Conservation (phyloP, 2,329 filamentous ascomycete genomes). For the Botryotinia narcissicola region DNA sequence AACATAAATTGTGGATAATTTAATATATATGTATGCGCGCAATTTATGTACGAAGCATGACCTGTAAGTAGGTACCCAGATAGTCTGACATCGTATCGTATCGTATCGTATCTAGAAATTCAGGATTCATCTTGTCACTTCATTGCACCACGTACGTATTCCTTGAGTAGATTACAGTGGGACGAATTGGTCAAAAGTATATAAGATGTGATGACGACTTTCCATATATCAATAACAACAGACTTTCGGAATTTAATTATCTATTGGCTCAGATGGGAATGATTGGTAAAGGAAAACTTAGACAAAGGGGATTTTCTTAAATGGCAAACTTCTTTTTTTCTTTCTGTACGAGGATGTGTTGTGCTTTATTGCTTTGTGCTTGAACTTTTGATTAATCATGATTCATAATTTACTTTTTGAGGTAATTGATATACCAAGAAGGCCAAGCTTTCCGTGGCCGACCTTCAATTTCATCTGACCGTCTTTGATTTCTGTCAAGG, state of each 20-base stretch:
- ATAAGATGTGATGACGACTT: neutral
- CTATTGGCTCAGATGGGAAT: neutral
- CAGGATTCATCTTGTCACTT: neutral
- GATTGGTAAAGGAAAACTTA: neutral
- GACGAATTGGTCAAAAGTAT: neutral
- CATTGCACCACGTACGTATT: neutral
- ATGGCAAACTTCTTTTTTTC: neutral
- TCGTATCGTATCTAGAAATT: neutral
- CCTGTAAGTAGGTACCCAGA: neutral
- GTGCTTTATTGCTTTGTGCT: neutral
- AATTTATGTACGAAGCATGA: neutral
- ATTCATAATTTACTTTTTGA: neutral
- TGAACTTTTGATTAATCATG: neutral
- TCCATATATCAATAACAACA: neutral
- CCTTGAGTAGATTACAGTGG: neutral
- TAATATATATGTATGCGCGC: slow-evolving; percentile 7
- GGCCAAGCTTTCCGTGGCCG: slow-evolving; percentile 13
- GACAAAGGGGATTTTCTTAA: neutral
- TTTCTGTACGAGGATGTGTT: neutral
- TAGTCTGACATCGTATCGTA: neutral
- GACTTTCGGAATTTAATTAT: slow-evolving; percentile 10
- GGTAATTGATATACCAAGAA: slow-evolving; percentile 4
- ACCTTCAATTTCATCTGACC: slow-evolving; percentile 5
- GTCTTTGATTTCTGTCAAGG: neutral
- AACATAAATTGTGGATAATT: slow-evolving; percentile 7